These are phyloP conservation scores for Angomonas desouzai DNA, from an alignment of 208 protist genomes.

Conservation along the genomic window DNA sequence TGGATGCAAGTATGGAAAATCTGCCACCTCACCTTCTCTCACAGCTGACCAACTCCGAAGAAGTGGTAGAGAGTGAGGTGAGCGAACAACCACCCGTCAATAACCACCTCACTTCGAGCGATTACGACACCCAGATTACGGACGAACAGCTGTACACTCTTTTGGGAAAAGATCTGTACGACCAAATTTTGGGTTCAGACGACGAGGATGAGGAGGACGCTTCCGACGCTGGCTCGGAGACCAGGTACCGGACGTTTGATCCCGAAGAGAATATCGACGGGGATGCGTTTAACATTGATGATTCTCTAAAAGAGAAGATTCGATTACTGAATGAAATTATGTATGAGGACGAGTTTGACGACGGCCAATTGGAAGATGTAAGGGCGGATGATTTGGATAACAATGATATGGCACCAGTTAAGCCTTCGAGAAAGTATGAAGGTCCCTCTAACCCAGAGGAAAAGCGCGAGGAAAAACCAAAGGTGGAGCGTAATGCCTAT, in stretches of 20 bases:
- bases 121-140: constrained; percentile 34
- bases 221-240: constrained; percentile 18
- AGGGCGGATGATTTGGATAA: constrained; percentile 23
- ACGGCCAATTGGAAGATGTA: constrained; percentile 52
- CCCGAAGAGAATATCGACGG: constrained; percentile 20
- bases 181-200: constrained; percentile 38
- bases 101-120: constrained; percentile 16
- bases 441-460: background rate
- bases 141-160: constrained; percentile 30
- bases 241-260: constrained; percentile 14
- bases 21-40: constrained; percentile 70
- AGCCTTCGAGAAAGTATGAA: constrained; percentile 9
- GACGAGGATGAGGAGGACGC: constrained; percentile 29
- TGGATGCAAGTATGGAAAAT: constrained; percentile 83
- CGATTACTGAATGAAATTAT: constrained; percentile 80
- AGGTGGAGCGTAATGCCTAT: constrained; percentile 52
- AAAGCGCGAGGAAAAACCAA: constrained; percentile 5
- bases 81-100: background rate
- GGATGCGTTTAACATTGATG: constrained; percentile 59
- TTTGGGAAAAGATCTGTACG: constrained; percentile 45
- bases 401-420: constrained; percentile 18
- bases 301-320: constrained; percentile 75
- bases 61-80: constrained; percentile 18
- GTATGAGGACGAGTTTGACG: constrained; percentile 90
- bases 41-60: constrained; percentile 31